Base-by-base conservation (phyloP, 2,329 filamentous ascomycete genomes). In the Allantophomopsis lycopodina region DNA sequence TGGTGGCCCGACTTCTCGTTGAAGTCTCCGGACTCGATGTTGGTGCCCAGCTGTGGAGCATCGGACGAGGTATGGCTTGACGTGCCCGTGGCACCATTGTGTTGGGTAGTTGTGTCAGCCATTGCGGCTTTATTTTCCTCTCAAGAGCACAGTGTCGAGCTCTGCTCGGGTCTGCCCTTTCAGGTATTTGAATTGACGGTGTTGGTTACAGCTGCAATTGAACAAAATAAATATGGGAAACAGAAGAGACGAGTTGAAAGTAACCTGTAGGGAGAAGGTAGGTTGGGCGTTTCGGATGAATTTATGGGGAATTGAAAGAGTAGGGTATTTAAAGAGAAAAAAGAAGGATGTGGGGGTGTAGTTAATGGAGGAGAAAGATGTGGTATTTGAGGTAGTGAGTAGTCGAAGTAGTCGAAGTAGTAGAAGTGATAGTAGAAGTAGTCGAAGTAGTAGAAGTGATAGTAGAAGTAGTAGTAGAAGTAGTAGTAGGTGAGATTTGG, bases 21-120 rank as follows among this genome's bases (percentile, higher is more conserved):
- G 58, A 80, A 79, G 56, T 66, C 62, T 49, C 74, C 75, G 49
- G 71, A 71, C 58, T 78, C 74, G 53, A 79, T 78, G 58, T 70
- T 70, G 55, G 75, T 77, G 55, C 74, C 67, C 50, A 79, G 64
- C 41, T 55, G 54, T 32, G 48, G 43, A 36, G 35, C 35, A n/a
- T 18, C 20, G 10, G 35, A 36, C 4, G 45, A 41, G 16, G 38
- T 42, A 21, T 40, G 41, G 32, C 36, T 46, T 11, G 47, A 38
- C 30, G 43, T 44, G 32, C 42, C 44, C 5, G 42, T 46, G 16
- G 41, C 46, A 46, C 44, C 49, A 23, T 14, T 36, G 7, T 36
- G 35, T 3, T 14, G 32, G 13, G 7, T 14, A 15, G 30, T 41
- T 28, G 23, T 10, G 30, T 35, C 32, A 28, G 39, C 42, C 34